Evolutionary conservation across 768 basidiomycete genomes (phyloP).

Genomic region (Psilocybe subaeruginosa): DNA sequence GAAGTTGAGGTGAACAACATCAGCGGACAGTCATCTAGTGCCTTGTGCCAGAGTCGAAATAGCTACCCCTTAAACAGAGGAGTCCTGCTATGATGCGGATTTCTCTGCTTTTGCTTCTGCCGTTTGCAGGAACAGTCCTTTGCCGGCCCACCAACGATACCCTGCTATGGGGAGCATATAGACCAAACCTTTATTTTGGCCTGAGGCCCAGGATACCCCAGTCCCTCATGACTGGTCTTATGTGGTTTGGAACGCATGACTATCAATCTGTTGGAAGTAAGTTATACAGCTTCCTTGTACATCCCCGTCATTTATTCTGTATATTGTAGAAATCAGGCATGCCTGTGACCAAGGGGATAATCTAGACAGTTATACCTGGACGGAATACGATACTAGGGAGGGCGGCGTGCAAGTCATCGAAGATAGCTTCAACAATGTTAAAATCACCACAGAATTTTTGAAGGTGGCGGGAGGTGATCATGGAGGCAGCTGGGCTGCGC

Average conservation of each 20-base stretch:
- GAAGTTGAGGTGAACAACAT: too few species aligned
- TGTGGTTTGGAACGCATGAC: constrained; percentile 93
- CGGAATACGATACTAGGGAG: constrained; percentile 81
- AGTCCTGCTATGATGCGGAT: constrained; percentile 39
- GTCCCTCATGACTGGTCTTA: constrained; percentile 89
- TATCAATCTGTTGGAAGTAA: constrained; percentile 70
- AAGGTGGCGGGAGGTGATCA: constrained; percentile 83
- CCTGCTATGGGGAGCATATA: constrained; percentile 83
- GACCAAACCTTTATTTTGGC: constrained; percentile 96
- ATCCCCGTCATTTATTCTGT: neutral
- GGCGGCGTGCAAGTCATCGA: constrained; percentile 86
- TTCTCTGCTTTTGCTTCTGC: constrained; percentile 47
- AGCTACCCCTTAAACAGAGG: neutral
- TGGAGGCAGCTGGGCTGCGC: constrained; percentile 88
- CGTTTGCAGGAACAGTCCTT: constrained; percentile 41
- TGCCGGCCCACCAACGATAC: constrained; percentile 50
- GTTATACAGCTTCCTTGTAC: constrained; percentile 25
- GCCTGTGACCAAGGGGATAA: constrained; percentile 88
- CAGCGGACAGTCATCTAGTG: too few species aligned
- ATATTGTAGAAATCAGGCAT: constrained; percentile 73
- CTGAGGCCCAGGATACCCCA: constrained; percentile 82
- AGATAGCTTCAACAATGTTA: constrained; percentile 82
- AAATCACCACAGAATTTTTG: constrained; percentile 82
- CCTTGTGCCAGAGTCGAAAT: neutral
- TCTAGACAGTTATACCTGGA: constrained; percentile 84